Evolutionary conservation across 140 eudicot species (phyloP).

Genomic region (Bidens hawaiensis): DNA sequence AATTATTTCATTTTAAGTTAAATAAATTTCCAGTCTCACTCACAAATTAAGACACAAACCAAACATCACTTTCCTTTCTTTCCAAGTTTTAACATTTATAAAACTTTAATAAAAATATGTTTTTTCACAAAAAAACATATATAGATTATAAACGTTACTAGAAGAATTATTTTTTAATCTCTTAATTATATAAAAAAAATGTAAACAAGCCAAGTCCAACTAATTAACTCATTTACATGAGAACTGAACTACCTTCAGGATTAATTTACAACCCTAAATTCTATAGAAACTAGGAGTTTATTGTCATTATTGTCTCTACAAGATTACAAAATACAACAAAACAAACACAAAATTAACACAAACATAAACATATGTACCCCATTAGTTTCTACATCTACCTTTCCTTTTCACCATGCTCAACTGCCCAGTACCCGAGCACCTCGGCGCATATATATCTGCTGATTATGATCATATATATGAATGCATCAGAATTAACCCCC

Average conservation of each 20-base stretch:
- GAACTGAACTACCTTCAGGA: too few species aligned
- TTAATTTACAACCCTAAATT: slow-evolving; percentile 7
- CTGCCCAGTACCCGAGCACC: background rate
- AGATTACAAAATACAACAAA: background rate
- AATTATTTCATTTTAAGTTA: too few species aligned
- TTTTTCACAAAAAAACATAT: too few species aligned
- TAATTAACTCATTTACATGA: slow-evolving; percentile 8
- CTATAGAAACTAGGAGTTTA: slow-evolving; percentile 9
- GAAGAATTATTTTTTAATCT: too few species aligned
- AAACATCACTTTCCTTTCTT: too few species aligned
- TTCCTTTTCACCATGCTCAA: background rate
- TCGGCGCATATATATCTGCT: background rate
- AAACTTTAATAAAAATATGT: too few species aligned
- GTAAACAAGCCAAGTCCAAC: too few species aligned
- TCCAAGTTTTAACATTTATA: too few species aligned
- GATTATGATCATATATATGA: background rate
- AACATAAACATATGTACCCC: background rate
- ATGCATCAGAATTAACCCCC: background rate
- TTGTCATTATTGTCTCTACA: slow-evolving; percentile 9
- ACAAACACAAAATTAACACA: background rate
- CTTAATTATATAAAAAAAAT: too few species aligned
- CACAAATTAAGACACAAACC: too few species aligned
- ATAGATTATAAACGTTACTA: too few species aligned
- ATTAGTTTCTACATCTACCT: slow-evolving; percentile 5
- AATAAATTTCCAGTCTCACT: too few species aligned